Percentiles rank a stretch among this genome's conserved stretches.
Conservation (phyloP, 2,329 filamentous ascomycete species). For the Xylaria sp. region DNA sequence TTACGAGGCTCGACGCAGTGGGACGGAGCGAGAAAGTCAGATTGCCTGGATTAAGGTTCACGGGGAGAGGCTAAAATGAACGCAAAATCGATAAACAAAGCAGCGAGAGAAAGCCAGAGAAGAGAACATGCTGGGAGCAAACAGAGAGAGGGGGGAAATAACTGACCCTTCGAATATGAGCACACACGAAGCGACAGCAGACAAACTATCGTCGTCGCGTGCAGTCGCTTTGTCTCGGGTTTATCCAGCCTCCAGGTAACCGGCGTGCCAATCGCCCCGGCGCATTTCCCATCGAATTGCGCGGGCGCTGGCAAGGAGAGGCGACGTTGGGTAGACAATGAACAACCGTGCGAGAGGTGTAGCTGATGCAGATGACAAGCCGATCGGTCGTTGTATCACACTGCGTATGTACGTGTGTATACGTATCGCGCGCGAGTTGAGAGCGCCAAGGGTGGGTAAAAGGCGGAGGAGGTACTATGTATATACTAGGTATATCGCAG, state of each 20-base stretch:
- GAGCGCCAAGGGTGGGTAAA: conserved; percentile 22
- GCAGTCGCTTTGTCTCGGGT: conserved; percentile 41
- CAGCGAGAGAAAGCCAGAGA: not conserved
- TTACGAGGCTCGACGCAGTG: conserved; percentile 27
- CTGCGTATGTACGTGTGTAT: conserved; percentile 10
- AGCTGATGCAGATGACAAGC: not conserved
- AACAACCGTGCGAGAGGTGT: conserved; percentile 15
- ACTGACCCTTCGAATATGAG: conserved; percentile 27
- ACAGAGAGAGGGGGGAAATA: not conserved
- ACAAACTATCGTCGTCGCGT: conserved; percentile 43
- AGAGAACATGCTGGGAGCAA: not conserved
- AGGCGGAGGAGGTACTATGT: conserved; percentile 14
- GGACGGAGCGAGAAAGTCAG: conserved; percentile 16
- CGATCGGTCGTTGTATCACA: conserved; percentile 20
- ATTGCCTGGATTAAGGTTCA: conserved; percentile 7
- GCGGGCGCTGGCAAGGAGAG: conserved; percentile 38
- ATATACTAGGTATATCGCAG: conserved; percentile 16
- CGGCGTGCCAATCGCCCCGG: conserved; percentile 46
- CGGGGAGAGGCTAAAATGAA: not conserved
- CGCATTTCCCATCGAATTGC: conserved; percentile 49
- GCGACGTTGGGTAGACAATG: conserved; percentile 28
- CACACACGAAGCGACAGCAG: conserved; percentile 18
- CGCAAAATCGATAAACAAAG: not conserved
- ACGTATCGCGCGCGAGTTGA: conserved; percentile 27
- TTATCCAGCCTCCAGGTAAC: conserved; percentile 50